These are phyloP conservation scores for Meyerozyma smithsonii DNA, from an alignment of 1,139 yeast genomes.

Conservation along the genomic window DNA sequence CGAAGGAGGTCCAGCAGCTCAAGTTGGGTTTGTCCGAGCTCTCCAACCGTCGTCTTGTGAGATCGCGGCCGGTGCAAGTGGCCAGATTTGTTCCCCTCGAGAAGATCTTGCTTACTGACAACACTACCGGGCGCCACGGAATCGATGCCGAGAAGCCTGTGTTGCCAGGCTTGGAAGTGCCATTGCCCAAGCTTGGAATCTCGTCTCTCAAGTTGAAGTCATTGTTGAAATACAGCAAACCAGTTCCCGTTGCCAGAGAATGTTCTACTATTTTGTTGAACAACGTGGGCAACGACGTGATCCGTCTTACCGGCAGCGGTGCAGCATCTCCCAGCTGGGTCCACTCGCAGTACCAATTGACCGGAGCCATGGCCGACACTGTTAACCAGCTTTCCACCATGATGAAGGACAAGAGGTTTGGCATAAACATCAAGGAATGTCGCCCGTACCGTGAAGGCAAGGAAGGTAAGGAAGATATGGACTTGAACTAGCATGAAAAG, in stretches of 20 bases:
- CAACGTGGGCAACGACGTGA: conserved; percentile 40
- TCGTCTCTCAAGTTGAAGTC: conserved; percentile 62
- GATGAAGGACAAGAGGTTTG: conserved; percentile 63
- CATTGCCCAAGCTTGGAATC: conserved; percentile 66
- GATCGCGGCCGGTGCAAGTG: conserved; percentile 66
- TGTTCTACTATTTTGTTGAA: conserved; percentile 65
- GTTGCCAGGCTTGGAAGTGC: conserved; percentile 68
- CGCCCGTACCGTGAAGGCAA: conserved; percentile 44
- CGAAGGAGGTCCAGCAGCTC: conserved; percentile 50
- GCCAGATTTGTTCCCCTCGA: conserved; percentile 70
- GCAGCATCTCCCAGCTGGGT: conserved; percentile 78
- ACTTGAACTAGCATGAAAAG: background rate
- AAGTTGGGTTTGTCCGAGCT: conserved; percentile 82
- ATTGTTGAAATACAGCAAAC: conserved; percentile 49
- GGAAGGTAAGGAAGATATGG: conserved; percentile 12
- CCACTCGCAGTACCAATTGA: conserved; percentile 64
- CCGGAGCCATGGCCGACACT: conserved; percentile 42
- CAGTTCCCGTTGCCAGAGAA: conserved; percentile 67
- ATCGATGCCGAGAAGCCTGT: conserved; percentile 62
- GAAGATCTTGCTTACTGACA: conserved; percentile 54
- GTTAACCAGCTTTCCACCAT: conserved; percentile 53
- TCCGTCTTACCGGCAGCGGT: conserved; percentile 69
- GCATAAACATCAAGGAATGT: conserved; percentile 58
- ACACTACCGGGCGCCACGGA: conserved; percentile 62
- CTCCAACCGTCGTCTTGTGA: conserved; percentile 73